Evolutionary conservation across 371 early-diverging fungal genomes (phyloP), one percentile per base, ranked within the genome.

Genomic region (Gilbertella persicaria): DNA sequence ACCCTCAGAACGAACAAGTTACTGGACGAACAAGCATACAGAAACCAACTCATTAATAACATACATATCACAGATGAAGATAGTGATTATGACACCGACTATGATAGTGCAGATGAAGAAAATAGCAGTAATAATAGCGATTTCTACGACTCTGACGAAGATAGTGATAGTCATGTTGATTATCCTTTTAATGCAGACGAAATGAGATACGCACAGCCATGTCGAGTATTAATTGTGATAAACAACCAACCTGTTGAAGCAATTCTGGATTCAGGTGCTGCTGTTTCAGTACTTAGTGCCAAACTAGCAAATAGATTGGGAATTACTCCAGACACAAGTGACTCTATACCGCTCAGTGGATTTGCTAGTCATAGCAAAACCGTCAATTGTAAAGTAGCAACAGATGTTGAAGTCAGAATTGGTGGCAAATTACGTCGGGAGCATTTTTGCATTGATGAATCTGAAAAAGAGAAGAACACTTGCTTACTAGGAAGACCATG

Each of bases 241-340:
- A 43, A 48, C 30, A 44, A 41, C 2, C 25, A 43, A 0, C 5
- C 40, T 1, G 25, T 64, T 5, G 24, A 41, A 6, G 55, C 64
- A 0, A 45, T 58, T 16, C 25, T 57, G 5, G 66, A 66, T 26
- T 42, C 54, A 9, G 58, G 66, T 1, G 58, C 58, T 25, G 41
- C 56, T 9, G 57, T 57, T 0, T 60, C 57, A 0, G 54, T 66
- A 0, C 44, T 60, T 2, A 60, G 60, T 6, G 33, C 13, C 9
- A 21, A 33, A 0, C 26, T 60, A 2, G 66, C 60, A 2, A 25
- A 56, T 2, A 29, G 20, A 25, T 16, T 66, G 1, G 28, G 39
- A 0, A n/a, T 64, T 4, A 12, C 3, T 4, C 0, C 45, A 8
- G 45, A 36, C 23, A 23, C 29, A 20, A 29, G 44, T 29, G 39